Conservation (phyloP, 2,329 filamentous ascomycete genomes). For the Diaporthe australafricana region DNA sequence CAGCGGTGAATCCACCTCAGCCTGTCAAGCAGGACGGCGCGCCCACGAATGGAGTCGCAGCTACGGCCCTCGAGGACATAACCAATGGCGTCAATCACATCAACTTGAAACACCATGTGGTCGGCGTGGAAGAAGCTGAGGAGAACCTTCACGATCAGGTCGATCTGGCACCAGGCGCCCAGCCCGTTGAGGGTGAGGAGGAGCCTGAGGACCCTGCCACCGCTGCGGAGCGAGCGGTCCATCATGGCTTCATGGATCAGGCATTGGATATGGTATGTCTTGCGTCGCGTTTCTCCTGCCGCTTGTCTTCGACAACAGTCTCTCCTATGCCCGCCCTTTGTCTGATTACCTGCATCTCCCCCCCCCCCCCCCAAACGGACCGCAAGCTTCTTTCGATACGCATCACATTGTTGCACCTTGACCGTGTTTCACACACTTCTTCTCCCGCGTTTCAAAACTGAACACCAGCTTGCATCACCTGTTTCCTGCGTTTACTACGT, state of each 20-base stretch:
- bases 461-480: slow-evolving; percentile 3
- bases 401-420: slow-evolving; percentile 12
- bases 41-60: background rate
- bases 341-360: background rate
- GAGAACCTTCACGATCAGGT: slow-evolving; percentile 35
- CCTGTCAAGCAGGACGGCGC: slow-evolving; percentile 23
- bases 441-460: slow-evolving; percentile 41
- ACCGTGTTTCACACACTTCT: slow-evolving; percentile 28
- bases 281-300: background rate
- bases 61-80: slow-evolving; percentile 12
- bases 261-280: slow-evolving; percentile 83
- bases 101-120: background rate
- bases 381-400: background rate
- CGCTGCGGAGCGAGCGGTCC: slow-evolving; percentile 53
- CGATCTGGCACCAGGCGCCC: slow-evolving; percentile 21
- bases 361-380: too few species aligned
- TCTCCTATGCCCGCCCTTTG: background rate
- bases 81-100: slow-evolving; percentile 20
- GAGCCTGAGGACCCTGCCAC: slow-evolving; percentile 46
- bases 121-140: slow-evolving; percentile 30
- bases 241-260: slow-evolving; percentile 80
- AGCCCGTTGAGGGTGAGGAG: slow-evolving; percentile 37
- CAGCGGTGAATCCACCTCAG: background rate
- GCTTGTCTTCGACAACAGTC: background rate
- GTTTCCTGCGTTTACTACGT: background rate